Conservation (phyloP, 2,329 filamentous ascomycete genomes). For the Sporothrix brasiliensis region DNA sequence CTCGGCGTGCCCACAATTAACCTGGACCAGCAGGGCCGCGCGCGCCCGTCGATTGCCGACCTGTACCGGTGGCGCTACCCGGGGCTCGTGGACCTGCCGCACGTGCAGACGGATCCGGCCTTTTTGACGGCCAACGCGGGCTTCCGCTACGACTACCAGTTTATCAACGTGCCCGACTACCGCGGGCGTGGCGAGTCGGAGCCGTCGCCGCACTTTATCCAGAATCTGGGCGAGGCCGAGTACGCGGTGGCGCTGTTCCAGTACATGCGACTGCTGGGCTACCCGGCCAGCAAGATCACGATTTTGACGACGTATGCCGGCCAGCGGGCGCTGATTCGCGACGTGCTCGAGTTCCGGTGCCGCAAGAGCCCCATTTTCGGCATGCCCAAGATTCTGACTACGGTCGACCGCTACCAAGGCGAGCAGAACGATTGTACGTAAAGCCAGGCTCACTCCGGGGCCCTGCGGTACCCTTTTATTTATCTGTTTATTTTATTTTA, state of each 20-base stretch:
- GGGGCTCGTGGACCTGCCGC: conserved; percentile 74
- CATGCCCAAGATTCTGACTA: conserved; percentile 84
- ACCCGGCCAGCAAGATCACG: conserved; percentile 79
- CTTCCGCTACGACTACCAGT: conserved; percentile 93
- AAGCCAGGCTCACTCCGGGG: conserved; percentile 40
- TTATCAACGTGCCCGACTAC: conserved; percentile 93
- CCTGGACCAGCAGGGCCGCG: conserved; percentile 91
- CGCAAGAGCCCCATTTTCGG: conserved; percentile 83
- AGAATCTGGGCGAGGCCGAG: conserved; percentile 95
- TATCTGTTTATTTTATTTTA: neutral
- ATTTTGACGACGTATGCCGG: conserved; percentile 95
- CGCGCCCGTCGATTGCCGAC: conserved; percentile 80
- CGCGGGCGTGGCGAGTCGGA: conserved; percentile 86
- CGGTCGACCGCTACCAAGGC: conserved; percentile 98
- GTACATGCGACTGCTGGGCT: conserved; percentile 95
- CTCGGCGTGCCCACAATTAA: conserved; percentile 89
- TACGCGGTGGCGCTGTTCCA: conserved; percentile 94
- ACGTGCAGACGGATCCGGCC: conserved; percentile 68
- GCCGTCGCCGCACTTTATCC: conserved; percentile 90
- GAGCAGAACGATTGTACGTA: conserved; percentile 93
- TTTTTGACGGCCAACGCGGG: conserved; percentile 86
- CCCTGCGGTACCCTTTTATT: neutral
- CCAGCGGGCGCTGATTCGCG: conserved; percentile 82
- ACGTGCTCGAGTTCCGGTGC: conserved; percentile 83
- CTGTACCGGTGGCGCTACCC: conserved; percentile 95